Conservation (phyloP, 2,329 filamentous ascomycete species). For the Penicillium verrucosum region DNA sequence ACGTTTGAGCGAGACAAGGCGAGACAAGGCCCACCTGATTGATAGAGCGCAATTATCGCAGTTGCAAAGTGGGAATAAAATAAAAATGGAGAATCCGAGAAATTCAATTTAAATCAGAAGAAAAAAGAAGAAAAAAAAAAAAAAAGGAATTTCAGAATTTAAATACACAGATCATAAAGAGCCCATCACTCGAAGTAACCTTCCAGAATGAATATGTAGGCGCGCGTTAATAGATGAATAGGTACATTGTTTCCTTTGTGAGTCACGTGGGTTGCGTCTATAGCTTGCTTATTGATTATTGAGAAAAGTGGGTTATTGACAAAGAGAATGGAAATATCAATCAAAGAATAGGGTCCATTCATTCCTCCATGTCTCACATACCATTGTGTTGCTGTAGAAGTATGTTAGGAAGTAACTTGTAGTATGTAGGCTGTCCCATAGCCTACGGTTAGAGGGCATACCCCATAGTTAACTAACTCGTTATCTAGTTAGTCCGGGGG, state of each 20-base stretch:
- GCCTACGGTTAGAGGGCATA: neutral
- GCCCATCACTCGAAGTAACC: neutral
- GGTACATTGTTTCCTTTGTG: neutral
- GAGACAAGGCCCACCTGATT: conserved; percentile 16
- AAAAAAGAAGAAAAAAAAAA: too few relatives aligned
- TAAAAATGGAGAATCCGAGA: too few relatives aligned
- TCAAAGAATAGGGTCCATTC: neutral
- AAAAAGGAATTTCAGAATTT: neutral
- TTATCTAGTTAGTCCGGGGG: neutral
- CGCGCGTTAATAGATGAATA: neutral
- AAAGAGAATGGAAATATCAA: neutral
- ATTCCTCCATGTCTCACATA: neutral
- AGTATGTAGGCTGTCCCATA: neutral
- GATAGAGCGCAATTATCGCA: conserved; percentile 13
- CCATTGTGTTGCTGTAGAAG: neutral
- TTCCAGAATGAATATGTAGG: neutral
- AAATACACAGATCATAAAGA: neutral
- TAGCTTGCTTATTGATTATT: neutral
- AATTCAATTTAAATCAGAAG: neutral
- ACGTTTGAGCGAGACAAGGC: conserved; percentile 6
- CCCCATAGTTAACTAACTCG: neutral
- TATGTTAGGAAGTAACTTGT: neutral
- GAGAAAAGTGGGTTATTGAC: neutral
- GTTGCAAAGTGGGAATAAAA: neutral
- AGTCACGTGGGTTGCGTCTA: neutral